Percentiles rank a stretch among this genome's conserved stretches.
Evolutionary conservation across 306 rosid species (phyloP).

Genomic region (peach (Prunus persica)): Prunus_persica_NCBIv2 NC_034009.1:44180501-44181000

Average conservation of each 20-base stretch:
- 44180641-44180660: background rate
- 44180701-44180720: background rate
- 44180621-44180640: background rate
- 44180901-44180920: background rate
- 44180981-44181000: constrained; percentile 20
- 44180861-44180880: constrained; percentile 4
- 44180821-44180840: constrained; percentile 11
- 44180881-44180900: constrained; percentile 11
- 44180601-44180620: background rate
- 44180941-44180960: constrained; percentile 9
- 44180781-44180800: constrained; percentile 4
- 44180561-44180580: background rate
- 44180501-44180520: background rate
- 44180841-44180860: constrained; percentile 1
- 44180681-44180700: background rate
- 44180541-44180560: background rate
- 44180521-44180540: background rate
- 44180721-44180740: constrained; percentile 13
- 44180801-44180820: constrained; percentile 15
- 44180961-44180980: constrained; percentile 20
- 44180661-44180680: background rate
- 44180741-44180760: background rate
- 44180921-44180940: constrained; percentile 17
- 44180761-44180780: background rate
- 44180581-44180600: background rate